Evolutionary conservation across 192 early-diverging fungal genomes (phyloP).

Genomic region (Dissophora ornata): DNA sequence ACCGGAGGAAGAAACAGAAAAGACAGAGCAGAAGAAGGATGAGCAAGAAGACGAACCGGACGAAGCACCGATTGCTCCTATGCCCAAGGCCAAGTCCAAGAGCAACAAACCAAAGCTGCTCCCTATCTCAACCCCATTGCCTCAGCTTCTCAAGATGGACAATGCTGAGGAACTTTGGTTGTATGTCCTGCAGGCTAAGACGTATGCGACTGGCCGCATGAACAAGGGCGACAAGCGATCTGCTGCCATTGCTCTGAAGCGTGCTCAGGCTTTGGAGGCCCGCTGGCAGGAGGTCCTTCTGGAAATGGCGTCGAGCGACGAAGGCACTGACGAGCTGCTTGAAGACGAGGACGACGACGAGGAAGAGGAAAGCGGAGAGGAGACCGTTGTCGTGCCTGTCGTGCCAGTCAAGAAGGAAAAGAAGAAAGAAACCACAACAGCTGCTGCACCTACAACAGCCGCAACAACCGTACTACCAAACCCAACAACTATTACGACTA

Average conservation of each 20-base stretch:
- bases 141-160: conserved; percentile 36
- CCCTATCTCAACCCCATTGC: conserved; percentile 43
- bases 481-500: background rate
- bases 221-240: conserved; percentile 52
- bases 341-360: conserved; percentile 39
- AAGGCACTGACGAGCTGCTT: conserved; percentile 32
- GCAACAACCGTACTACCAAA: background rate
- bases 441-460: background rate
- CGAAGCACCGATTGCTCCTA: background rate
- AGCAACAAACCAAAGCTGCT: conserved; percentile 41
- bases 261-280: conserved; percentile 34
- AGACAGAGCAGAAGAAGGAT: background rate
- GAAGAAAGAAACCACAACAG: background rate
- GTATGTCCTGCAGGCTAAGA: conserved; percentile 50
- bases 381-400: background rate
- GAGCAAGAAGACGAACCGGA: conserved; percentile 9
- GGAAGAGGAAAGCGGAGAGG: conserved; percentile 10
- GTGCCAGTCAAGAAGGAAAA: conserved; percentile 12
- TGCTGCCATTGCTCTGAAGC: conserved; percentile 39
- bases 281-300: conserved; percentile 47
- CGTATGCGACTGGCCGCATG: conserved; percentile 46
- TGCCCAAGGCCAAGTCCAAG: conserved; percentile 17
- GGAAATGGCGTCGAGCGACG: conserved; percentile 39
- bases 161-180: conserved; percentile 45
- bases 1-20: background rate